Conservation (phyloP, 139 green algal genomes). For the Chlamydomonas incerta region DNA sequence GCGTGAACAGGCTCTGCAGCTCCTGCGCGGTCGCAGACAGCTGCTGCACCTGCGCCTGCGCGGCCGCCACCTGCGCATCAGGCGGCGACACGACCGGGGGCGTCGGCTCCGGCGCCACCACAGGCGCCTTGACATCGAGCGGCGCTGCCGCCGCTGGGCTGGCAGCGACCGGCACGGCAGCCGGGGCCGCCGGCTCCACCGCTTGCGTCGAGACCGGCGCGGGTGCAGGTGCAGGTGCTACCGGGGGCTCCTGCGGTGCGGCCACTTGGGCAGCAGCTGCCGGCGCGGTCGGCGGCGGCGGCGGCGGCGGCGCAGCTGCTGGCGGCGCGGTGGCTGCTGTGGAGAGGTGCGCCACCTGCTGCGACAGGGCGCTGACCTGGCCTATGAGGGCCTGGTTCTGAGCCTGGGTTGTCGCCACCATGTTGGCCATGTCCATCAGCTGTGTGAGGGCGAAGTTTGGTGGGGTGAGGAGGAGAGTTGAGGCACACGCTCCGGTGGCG, state of each 20-base stretch:
- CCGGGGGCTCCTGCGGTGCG: not conserved
- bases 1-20: not conserved
- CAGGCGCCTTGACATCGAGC: too few species aligned
- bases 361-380: not conserved
- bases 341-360: not conserved
- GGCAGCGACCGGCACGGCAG: too few species aligned
- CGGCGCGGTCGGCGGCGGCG: not conserved
- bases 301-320: not conserved
- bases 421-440: not conserved
- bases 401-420: conserved; percentile 24
- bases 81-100: not conserved
- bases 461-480: too few species aligned
- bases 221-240: not conserved
- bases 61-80: not conserved
- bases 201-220: too few species aligned
- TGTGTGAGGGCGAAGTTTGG: not conserved
- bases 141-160: not conserved
- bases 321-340: not conserved
- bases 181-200: not conserved
- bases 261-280: not conserved
- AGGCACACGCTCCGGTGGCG: too few species aligned
- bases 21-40: not conserved
- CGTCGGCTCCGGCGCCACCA: too few species aligned
- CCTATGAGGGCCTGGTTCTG: conserved; percentile 10
- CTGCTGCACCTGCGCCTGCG: not conserved